Conservation (phyloP, 2,329 filamentous ascomycete species). For the Botrytis squamosa region DNA sequence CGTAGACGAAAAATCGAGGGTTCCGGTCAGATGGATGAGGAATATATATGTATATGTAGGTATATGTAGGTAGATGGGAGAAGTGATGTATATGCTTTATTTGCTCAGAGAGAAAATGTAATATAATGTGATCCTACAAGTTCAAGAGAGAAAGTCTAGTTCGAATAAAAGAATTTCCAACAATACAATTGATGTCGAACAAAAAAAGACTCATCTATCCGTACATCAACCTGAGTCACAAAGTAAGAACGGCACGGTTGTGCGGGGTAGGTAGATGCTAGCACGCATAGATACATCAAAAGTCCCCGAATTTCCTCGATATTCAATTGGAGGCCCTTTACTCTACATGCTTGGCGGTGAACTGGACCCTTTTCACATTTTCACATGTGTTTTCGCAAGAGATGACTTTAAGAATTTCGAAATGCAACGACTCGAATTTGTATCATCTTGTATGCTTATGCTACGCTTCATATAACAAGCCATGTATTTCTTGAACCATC, state of each 20-base stretch:
- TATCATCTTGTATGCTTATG: not conserved
- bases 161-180: not conserved
- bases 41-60: not conserved
- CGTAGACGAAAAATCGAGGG: not conserved
- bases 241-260: not conserved
- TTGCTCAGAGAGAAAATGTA: not conserved
- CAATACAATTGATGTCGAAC: not conserved
- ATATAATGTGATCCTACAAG: too few species aligned
- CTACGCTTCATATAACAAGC: not conserved
- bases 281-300: not conserved
- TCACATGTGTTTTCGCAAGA: not conserved
- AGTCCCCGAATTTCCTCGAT: not conserved
- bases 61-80: not conserved
- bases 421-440: not conserved
- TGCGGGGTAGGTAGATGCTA: not conserved
- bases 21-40: not conserved
- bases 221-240: not conserved
- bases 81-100: not conserved
- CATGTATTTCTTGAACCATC: not conserved
- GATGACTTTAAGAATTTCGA: not conserved
- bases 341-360: not conserved
- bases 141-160: too few species aligned
- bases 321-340: not conserved
- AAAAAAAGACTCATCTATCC: not conserved
- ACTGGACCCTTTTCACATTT: not conserved